These are phyloP conservation scores for Hypsizygus ulmarius DNA, from an alignment of 1,284 basidiomycete species.

Conservation along the genomic window DNA sequence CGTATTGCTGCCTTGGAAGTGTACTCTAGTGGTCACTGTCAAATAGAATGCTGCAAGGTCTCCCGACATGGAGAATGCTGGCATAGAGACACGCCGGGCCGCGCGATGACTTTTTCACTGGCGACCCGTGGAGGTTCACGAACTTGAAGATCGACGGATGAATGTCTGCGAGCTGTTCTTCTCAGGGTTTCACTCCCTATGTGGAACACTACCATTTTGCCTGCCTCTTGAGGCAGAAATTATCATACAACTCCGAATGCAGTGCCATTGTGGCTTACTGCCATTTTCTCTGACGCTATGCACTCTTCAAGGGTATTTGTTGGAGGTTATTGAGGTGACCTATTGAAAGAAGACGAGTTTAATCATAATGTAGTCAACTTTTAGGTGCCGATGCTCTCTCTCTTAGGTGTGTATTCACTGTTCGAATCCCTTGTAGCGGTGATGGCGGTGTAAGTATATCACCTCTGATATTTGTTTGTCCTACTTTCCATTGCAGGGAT, in stretches of 20 bases:
- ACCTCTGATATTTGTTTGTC: background rate
- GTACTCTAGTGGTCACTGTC: too few relatives aligned
- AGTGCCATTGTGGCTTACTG: constrained; percentile 24
- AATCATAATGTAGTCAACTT: too few relatives aligned
- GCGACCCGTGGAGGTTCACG: too few relatives aligned
- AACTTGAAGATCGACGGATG: too few relatives aligned
- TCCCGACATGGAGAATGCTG: too few relatives aligned
- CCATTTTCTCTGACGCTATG: constrained; percentile 26
- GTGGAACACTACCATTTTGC: constrained; percentile 3
- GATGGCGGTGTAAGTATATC: constrained; percentile 34
- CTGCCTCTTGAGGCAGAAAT: constrained; percentile 10
- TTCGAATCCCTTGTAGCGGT: constrained; percentile 26
- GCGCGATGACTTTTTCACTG: too few relatives aligned
- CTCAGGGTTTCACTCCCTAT: constrained; percentile 4
- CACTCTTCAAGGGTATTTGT: constrained; percentile 34
- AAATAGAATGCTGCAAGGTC: too few relatives aligned
- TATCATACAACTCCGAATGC: constrained; percentile 24
- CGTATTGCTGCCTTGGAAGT: too few relatives aligned
- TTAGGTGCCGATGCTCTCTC: too few relatives aligned
- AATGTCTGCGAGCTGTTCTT: background rate
- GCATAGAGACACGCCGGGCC: too few relatives aligned
- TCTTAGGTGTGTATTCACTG: too few relatives aligned
- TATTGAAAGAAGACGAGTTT: background rate
- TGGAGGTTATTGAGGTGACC: constrained; percentile 26
- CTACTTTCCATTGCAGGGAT: background rate